These are phyloP conservation scores for Hypholoma fasciculare DNA, from an alignment of 768 basidiomycete genomes.

Conservation along the genomic window DNA sequence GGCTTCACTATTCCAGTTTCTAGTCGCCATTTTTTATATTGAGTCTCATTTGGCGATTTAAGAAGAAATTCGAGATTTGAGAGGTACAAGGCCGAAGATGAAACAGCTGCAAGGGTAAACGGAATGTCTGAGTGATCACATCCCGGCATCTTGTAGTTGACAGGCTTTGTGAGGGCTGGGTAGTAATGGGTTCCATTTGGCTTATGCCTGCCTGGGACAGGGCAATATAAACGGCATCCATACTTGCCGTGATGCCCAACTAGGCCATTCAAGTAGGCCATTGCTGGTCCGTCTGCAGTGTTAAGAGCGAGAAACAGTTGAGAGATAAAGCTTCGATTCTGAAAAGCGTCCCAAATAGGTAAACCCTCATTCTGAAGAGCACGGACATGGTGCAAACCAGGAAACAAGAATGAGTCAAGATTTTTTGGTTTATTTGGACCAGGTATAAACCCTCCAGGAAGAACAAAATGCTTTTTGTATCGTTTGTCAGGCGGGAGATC, in stretches of 20 bases:
- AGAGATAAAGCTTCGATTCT: neutral
- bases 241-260: slow-evolving; percentile 24
- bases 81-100: slow-evolving; percentile 1
- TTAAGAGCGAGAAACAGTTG: slow-evolving; percentile 6
- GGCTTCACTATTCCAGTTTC: slow-evolving; percentile 5
- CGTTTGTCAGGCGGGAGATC: slow-evolving; percentile 20
- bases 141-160: slow-evolving; percentile 14
- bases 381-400: slow-evolving; percentile 16
- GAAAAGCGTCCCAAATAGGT: slow-evolving; percentile 28
- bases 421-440: slow-evolving; percentile 24
- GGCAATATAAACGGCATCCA: slow-evolving; percentile 20
- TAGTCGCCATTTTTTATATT: slow-evolving; percentile 1
- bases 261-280: slow-evolving; percentile 25
- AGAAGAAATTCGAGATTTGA: slow-evolving; percentile 1
- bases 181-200: slow-evolving; percentile 29
- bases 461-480: slow-evolving; percentile 14
- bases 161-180: slow-evolving; percentile 26
- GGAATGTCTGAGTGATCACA: slow-evolving; percentile 11
- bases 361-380: slow-evolving; percentile 10
- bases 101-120: neutral
- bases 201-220: slow-evolving; percentile 27
- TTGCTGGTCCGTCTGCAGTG: slow-evolving; percentile 28
- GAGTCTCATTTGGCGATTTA: neutral
- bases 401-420: slow-evolving; percentile 19
- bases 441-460: slow-evolving; percentile 24